Base-by-base conservation (phyloP, 345 rosid species). In the Orychophragmus violaceus region DNA sequence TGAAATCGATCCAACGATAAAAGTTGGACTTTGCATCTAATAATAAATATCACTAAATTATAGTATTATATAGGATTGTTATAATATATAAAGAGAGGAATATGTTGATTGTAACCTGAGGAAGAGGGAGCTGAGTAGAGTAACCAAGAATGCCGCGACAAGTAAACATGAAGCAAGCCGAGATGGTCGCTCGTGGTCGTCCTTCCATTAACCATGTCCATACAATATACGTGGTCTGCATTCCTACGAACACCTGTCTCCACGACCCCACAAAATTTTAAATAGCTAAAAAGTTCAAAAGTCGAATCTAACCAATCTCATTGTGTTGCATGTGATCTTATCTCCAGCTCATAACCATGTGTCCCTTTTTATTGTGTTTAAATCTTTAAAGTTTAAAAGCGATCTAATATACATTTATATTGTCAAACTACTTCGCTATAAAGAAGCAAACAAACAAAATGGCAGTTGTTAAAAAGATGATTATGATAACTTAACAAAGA, bases 101-200 rank as follows among this genome's bases (percentile, higher is more conserved):
- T 3, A 17, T 48, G 59, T 25, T 25, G 48, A 32, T 3, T 1
- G 19, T 6, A 28, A 91, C 97, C 90, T 82, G 82, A 6, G 98
- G 98, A 42, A 91, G 69, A 14, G 97, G 99, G 50, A 93, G 97
- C 72, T 94, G 99, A 3, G 99, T 90, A 48, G 96, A 69, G 81
- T 85, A 93, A 55, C 98, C 97, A 9, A 93, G 90, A 68, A 88
- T 85, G 60, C 97, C 97, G 0, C 97, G 95, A 81, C 95, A 93
- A 32, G 99, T 90, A 82, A 93, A 88, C 99, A 90, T 90, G 87
- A 93, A 93, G 8, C 87, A 62, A 13, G 97, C 80, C 10, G 96
- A 66, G 48, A 90, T 93, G 23, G 92, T 82, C 3, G 96, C 87
- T 64, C 99, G 68, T 6, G 95, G 82, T 30, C 97, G 75, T 19